Base-by-base conservation (phyloP, 305 asterid species). In the Euphrasia arctica region DNA sequence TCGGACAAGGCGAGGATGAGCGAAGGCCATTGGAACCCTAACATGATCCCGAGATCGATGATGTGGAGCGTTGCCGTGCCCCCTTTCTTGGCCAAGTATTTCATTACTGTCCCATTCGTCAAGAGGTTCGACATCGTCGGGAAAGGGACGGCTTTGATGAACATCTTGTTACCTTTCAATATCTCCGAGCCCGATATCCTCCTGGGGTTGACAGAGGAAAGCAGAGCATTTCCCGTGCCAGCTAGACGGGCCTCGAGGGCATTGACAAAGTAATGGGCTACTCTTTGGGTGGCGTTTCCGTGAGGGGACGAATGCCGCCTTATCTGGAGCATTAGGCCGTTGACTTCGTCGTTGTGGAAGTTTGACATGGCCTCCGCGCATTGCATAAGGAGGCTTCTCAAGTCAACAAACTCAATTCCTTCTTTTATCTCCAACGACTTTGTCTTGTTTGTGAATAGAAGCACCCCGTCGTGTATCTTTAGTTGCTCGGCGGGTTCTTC, bases 211-310 rank as follows among this genome's bases (percentile, higher is more conserved):
- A 71, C 72, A 27, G 78, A 70, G 0, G 77, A 43, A 13, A 81
- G 83, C 1, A 72, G 51, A 0, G 79, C 70, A 5, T 80, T 72
- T 5, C 94, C 94, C 0, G 77, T 79, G 12, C 97, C 95, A 0
- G 75, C 82, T 54, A 87, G 5, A 18, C 94, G 95, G 6, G 85
- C 94, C 78, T 90, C 85, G 7, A 90, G 85, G 29, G 95, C 87
- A 11, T 83, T 77, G 0, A 84, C 88, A 14, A 87, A 76, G 69
- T 80, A 83, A 57, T 90, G 85, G 0, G 97, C 87, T 6, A 83
- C 69, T 70, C 95, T 77, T 58, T 90, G 90, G 49, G 49, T 5
- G 41, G 41, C 41, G 1, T 5, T 34, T 5, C 41, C 41, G 6
- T 4, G 41, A 34, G 41, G 41, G 41, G 41, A 34, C 7, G 41